Conservation (phyloP, 208 protist genomes). For the Leishmania aethiopica region DNA sequence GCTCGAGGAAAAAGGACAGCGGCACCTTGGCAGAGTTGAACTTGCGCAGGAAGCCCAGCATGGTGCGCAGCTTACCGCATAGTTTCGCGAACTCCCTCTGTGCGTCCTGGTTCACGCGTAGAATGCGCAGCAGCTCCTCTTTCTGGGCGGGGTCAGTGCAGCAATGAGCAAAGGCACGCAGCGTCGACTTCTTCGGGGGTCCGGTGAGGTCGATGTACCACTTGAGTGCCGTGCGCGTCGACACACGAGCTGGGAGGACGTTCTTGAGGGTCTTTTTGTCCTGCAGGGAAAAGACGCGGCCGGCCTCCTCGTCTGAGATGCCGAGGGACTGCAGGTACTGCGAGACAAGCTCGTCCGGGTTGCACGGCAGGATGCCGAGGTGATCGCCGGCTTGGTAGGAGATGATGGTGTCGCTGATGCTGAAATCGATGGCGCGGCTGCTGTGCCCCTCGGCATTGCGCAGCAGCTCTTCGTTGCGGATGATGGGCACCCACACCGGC, state of each 20-base stretch:
- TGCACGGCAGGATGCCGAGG: constrained; percentile 93
- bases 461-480: constrained; percentile 79
- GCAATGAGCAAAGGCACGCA: constrained; percentile 90
- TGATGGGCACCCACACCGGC: constrained; percentile 81
- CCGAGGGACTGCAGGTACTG: constrained; percentile 68
- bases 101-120: constrained; percentile 70
- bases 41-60: constrained; percentile 82
- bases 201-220: constrained; percentile 92
- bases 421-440: constrained; percentile 90
- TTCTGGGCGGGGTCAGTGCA: constrained; percentile 76
- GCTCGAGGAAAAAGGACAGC: constrained; percentile 88
- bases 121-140: constrained; percentile 72
- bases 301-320: constrained; percentile 58
- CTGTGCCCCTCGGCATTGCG: constrained; percentile 40
- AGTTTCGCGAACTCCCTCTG: constrained; percentile 81
- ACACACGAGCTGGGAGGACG: constrained; percentile 82
- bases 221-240: constrained; percentile 80
- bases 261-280: constrained; percentile 89
- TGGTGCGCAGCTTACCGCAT: constrained; percentile 65
- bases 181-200: constrained; percentile 87
- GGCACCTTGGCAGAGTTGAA: constrained; percentile 82
- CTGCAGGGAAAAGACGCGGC: constrained; percentile 82
- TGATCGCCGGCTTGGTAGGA: constrained; percentile 96
- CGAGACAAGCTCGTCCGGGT: constrained; percentile 84
- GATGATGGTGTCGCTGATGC: constrained; percentile 82